A percentile compares a stretch with the other conserved stretches of the same genome.
phyloP scores from a whole-genome alignment of 1,139 yeast species.

The Hanseniaspora sp. region DNA sequence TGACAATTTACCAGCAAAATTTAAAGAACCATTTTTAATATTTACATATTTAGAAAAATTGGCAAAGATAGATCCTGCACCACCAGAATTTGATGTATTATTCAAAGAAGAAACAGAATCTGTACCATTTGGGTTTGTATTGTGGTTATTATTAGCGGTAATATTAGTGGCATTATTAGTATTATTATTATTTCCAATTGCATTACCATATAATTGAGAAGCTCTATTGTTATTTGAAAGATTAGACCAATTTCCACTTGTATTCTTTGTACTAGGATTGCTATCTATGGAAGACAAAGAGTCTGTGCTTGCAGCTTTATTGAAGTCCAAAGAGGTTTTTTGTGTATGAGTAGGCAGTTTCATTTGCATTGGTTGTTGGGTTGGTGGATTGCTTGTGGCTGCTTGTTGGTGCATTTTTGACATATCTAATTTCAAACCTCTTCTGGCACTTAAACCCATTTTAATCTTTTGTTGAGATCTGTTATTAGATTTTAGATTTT shows the following conservation, averaged over 20 bases:
- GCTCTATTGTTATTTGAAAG: constrained; percentile 19
- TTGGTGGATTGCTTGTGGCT: not conserved
- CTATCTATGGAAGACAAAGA: constrained; percentile 10
- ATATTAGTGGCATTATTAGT: not conserved
- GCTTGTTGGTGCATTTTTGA: constrained; percentile 18
- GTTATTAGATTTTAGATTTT: constrained; percentile 4
- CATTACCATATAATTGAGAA: constrained; percentile 14
- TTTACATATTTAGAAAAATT: constrained; percentile 80
- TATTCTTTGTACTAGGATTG: constrained; percentile 18
- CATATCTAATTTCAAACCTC: constrained; percentile 29
- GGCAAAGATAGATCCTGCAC: constrained; percentile 41
- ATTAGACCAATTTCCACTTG: constrained; percentile 21
- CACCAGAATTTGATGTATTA: constrained; percentile 21
- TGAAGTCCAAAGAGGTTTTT: constrained; percentile 20
- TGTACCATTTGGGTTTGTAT: not conserved
- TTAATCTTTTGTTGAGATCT: constrained; percentile 18
- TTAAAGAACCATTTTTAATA: constrained; percentile 79
- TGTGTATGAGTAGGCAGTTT: constrained; percentile 3
- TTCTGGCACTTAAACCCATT: constrained; percentile 29
- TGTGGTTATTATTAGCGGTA: not conserved
- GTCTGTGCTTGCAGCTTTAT: constrained; percentile 22
- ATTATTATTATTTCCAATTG: constrained; percentile 18
- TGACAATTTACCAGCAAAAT: constrained; percentile 88
- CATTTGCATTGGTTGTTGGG: not conserved
- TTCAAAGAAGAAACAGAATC: constrained; percentile 4